Conservation (phyloP, 169 alveolate genomes). For the Plasmodium adleri region DNA sequence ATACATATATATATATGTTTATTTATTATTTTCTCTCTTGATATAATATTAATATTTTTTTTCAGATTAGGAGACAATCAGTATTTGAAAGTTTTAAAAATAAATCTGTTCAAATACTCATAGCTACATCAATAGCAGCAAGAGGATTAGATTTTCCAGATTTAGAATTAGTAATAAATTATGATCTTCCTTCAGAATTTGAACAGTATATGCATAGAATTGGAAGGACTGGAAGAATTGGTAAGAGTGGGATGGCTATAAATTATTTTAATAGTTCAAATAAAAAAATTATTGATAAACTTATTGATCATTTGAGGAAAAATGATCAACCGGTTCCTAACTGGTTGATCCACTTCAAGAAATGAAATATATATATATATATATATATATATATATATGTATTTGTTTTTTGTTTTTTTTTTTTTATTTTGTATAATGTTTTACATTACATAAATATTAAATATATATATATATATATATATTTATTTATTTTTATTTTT, state of each 20-base stretch:
- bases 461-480: no score
- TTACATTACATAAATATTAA: no score
- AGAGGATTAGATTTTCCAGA: slow-evolving; percentile 98
- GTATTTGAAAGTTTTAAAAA: slow-evolving; percentile 36
- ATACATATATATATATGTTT: neutral
- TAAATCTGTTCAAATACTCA: slow-evolving; percentile 88
- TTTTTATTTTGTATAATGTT: no score
- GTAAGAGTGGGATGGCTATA: slow-evolving; percentile 97
- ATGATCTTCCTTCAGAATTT: slow-evolving; percentile 97
- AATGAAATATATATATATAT: neutral
- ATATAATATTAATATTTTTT: neutral
- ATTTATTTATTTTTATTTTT: no score
- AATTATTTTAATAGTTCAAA: slow-evolving; percentile 92
- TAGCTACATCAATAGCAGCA: slow-evolving; percentile 99
- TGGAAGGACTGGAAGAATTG: slow-evolving; percentile 99
- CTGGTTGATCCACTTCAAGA: slow-evolving; percentile 78
- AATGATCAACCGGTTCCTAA: slow-evolving; percentile 82
- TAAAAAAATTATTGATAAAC: slow-evolving; percentile 89
- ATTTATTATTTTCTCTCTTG: neutral
- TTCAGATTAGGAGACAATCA: slow-evolving; percentile 33
- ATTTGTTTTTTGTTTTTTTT: no score
- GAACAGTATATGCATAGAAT: slow-evolving; percentile 99
- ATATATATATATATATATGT: neutral
- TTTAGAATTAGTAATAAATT: slow-evolving; percentile 96
- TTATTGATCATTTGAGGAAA: slow-evolving; percentile 84